These are phyloP conservation scores for Chaetoscypha palmicola DNA, from an alignment of 2,329 filamentous ascomycete species.

Conservation along the genomic window DNA sequence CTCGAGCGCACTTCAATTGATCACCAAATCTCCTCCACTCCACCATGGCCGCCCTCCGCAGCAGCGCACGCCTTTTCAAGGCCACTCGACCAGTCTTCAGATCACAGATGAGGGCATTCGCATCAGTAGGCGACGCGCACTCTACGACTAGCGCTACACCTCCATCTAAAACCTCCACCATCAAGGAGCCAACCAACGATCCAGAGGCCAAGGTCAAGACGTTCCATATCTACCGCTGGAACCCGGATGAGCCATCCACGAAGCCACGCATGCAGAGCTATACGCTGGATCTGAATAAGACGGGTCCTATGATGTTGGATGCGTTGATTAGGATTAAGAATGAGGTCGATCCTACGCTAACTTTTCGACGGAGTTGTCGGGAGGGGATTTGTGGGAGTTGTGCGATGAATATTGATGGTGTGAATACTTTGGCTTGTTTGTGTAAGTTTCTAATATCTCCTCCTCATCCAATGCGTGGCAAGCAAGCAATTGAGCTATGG, in stretches of 20 bases:
- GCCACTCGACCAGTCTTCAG: constrained; percentile 17
- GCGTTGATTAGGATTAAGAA: constrained; percentile 98
- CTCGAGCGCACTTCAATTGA: not conserved
- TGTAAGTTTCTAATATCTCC: constrained; percentile 74
- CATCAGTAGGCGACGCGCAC: constrained; percentile 14
- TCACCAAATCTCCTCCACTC: constrained; percentile 16
- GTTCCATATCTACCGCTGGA: constrained; percentile 99
- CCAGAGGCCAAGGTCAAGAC: constrained; percentile 73
- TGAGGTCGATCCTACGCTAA: constrained; percentile 92
- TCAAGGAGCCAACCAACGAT: constrained; percentile 43
- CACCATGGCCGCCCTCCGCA: constrained; percentile 25
- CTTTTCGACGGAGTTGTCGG: constrained; percentile 90
- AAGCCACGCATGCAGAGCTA: constrained; percentile 97
- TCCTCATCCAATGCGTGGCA: not conserved
- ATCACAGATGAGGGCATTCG: constrained; percentile 16
- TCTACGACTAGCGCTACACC: constrained; percentile 7
- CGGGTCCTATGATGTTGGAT: constrained; percentile 96
- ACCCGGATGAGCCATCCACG: constrained; percentile 81
- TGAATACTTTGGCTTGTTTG: constrained; percentile 94
- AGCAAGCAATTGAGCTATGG: not conserved
- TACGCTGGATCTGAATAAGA: constrained; percentile 96
- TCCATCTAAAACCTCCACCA: constrained; percentile 22
- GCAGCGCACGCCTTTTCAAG: constrained; percentile 21
- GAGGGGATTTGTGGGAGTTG: constrained; percentile 98
- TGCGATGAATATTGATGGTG: constrained; percentile 99